These are phyloP conservation scores for Lathyrus oleraceus DNA, from an alignment of 306 rosid species.

Conservation along the genomic window DNA sequence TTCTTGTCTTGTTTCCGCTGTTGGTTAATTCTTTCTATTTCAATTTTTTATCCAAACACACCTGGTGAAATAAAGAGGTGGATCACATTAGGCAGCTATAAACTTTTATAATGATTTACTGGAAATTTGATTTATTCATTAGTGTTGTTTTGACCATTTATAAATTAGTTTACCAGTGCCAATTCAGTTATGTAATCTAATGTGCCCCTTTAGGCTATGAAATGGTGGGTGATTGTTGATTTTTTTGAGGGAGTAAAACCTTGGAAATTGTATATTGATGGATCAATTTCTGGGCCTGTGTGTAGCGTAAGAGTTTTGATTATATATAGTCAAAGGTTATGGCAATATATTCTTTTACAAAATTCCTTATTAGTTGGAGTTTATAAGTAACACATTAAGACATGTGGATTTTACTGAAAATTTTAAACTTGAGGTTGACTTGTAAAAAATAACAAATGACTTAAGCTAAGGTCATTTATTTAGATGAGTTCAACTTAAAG, in stretches of 20 bases:
- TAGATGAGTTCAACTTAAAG: too few relatives aligned
- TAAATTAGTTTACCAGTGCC: not conserved
- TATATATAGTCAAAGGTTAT: too few relatives aligned
- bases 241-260: not conserved
- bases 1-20: not conserved
- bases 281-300: not conserved
- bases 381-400: too few relatives aligned
- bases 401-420: too few relatives aligned
- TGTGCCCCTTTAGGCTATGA: not conserved
- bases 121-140: not conserved
- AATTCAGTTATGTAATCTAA: not conserved
- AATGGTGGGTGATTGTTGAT: not conserved
- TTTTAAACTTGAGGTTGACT: too few relatives aligned
- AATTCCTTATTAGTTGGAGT: too few relatives aligned
- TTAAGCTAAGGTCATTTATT: too few relatives aligned
- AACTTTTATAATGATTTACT: not conserved
- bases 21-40: not conserved
- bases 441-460: too few relatives aligned
- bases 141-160: not conserved
- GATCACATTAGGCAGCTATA: slow-evolving; percentile 5
- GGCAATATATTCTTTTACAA: too few relatives aligned
- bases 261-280: not conserved
- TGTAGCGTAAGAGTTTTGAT: not conserved
- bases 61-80: not conserved
- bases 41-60: not conserved